Conservation (phyloP, 2,329 filamentous ascomycete species). For the Lecanoromycetidae sp. region DNA sequence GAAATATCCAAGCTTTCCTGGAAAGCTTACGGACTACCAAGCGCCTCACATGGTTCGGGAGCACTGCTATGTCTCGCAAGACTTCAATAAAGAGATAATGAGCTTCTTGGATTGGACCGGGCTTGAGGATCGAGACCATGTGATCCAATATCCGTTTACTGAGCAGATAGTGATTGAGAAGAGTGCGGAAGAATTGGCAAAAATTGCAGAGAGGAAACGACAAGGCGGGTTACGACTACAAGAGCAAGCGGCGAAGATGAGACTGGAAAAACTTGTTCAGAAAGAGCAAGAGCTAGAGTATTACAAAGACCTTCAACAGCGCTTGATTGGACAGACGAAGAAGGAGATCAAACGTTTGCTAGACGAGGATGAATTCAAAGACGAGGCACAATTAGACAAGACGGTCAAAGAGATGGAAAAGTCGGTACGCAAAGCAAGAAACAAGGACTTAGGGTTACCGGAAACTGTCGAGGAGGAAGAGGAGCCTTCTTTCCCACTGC, state of each 20-base stretch:
- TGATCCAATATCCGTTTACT: slow-evolving; percentile 86
- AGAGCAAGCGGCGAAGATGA: slow-evolving; percentile 95
- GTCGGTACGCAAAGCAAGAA: slow-evolving; percentile 75
- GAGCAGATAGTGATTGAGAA: slow-evolving; percentile 87
- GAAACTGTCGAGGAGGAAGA: slow-evolving; percentile 69
- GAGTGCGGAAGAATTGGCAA: slow-evolving; percentile 81
- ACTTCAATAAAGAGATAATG: slow-evolving; percentile 68
- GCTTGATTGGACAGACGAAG: slow-evolving; percentile 65
- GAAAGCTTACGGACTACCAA: slow-evolving; percentile 75
- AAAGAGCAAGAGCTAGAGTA: slow-evolving; percentile 95
- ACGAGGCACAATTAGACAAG: slow-evolving; percentile 75
- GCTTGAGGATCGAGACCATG: slow-evolving; percentile 73
- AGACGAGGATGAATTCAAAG: slow-evolving; percentile 82
- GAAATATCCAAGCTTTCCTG: slow-evolving; percentile 83
- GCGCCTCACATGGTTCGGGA: slow-evolving; percentile 76
- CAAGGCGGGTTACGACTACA: slow-evolving; percentile 85
- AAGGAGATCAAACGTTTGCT: slow-evolving; percentile 80
- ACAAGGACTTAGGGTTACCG: slow-evolving; percentile 78
- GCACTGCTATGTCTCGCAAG: slow-evolving; percentile 76
- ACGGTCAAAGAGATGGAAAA: slow-evolving; percentile 82
- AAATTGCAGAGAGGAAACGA: slow-evolving; percentile 84
- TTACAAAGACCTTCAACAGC: slow-evolving; percentile 69
- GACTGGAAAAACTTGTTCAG: slow-evolving; percentile 82
- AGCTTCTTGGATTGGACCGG: slow-evolving; percentile 81
- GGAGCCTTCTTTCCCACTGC: slow-evolving; percentile 70